Evolutionary conservation across 345 rosid species (phyloP), one percentile per base, ranked within the genome.

Genomic region (Ailanthus altissimus): DNA sequence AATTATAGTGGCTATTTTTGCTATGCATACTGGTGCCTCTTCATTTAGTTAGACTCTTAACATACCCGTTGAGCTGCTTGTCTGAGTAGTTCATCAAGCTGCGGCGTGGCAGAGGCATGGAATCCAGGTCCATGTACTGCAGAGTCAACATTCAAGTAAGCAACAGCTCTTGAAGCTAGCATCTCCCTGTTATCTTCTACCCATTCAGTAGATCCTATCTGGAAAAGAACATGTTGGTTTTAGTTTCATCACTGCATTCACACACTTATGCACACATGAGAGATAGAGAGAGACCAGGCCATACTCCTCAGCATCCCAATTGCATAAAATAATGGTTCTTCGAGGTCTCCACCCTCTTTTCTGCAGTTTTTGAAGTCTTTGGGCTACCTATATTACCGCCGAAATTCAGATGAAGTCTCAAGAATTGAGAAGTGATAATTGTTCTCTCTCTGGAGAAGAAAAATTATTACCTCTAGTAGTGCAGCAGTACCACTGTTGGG

Each of bases 291-390:
- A 83, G 70, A 93, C 97, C 94, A 92, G 81, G 60, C 90, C 91
- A 71, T 94, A 92, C 82, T 94, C 96, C 89, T 94, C 97, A 9
- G 97, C 97, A 67, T 92, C 98, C 98, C 97, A 94, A 60, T 89
- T 92, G 84, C 97, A 92, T 73, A 92, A 75, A 59, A 92, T 23
- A 25, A 92, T 90, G 42, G 98, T 92, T 79, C 93, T 73, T 53
- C 94, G 75, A 69, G 98, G 96, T 83, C 77, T 92, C 98, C 97
- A 90, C 46, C 96, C 98, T 72, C 36, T 75, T 63, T 83, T 80
- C 79, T 80, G 88, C 51, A 92, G 81, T 86, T 91, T 92, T 74
- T 70, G 78, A 12, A 92, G 80, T 80, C 97, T 92, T 75, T 86
- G 82, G 8, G 92, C 94, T 42, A 92, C 81, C 97, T 94, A 70